Percentiles rank a stretch among this genome's conserved stretches.
Conservation (phyloP, 768 basidiomycete genomes). For the Pulveroboletus sp. region DNA sequence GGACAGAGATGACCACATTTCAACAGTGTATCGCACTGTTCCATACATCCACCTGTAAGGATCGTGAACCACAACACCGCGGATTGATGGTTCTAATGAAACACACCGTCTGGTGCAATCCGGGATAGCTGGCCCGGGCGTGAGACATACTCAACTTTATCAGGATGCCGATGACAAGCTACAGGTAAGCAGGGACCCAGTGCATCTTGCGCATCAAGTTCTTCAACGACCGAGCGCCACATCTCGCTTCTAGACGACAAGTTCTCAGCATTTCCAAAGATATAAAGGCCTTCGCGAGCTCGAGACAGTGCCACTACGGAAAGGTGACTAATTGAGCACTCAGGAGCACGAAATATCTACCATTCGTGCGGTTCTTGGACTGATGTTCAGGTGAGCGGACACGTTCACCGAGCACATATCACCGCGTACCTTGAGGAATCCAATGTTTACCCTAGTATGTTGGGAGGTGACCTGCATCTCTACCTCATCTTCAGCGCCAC, state of each 20-base stretch:
- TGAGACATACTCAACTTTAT: slow-evolving; percentile 37
- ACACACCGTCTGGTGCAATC: slow-evolving; percentile 54
- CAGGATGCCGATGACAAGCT: slow-evolving; percentile 52
- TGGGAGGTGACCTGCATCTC: slow-evolving; percentile 15
- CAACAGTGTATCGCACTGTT: slow-evolving; percentile 48
- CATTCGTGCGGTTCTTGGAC: slow-evolving; percentile 55
- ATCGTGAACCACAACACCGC: neutral
- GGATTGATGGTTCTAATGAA: neutral
- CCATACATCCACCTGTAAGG: slow-evolving; percentile 55
- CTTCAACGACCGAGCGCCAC: slow-evolving; percentile 56
- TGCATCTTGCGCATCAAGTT: slow-evolving; percentile 43
- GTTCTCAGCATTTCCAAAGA: slow-evolving; percentile 63
- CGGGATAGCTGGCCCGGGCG: slow-evolving; percentile 47
- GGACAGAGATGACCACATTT: slow-evolving; percentile 64
- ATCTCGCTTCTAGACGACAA: slow-evolving; percentile 47
- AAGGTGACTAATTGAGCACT: neutral
- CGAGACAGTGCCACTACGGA: slow-evolving; percentile 62
- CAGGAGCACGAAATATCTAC: slow-evolving; percentile 18
- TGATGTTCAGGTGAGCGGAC: slow-evolving; percentile 15
- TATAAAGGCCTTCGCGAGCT: slow-evolving; percentile 67
- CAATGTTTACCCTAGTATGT: slow-evolving; percentile 42
- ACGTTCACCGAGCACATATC: neutral
- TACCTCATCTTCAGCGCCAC: slow-evolving; percentile 37
- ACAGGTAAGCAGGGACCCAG: slow-evolving; percentile 54
- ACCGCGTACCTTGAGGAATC: slow-evolving; percentile 61